These are phyloP conservation scores for Striga asiatica DNA, from an alignment of 257 asterid species.

Conservation along the genomic window DNA sequence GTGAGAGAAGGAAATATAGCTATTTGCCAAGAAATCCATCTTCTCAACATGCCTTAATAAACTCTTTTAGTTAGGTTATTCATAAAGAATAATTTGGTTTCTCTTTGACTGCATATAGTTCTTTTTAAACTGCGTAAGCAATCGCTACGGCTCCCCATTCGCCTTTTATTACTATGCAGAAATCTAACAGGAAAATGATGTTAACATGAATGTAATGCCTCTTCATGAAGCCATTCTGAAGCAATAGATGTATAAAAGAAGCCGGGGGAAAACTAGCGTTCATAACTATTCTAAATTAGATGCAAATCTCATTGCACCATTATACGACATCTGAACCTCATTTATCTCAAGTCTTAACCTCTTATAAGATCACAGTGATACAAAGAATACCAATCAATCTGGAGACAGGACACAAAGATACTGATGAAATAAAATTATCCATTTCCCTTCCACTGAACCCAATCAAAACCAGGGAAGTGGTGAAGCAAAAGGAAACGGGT, in stretches of 20 bases:
- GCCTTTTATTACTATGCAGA: too few species aligned
- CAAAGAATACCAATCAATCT: constrained; percentile 1
- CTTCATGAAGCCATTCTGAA: background rate
- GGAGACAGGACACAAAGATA: background rate
- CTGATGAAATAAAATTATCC: constrained; percentile 1
- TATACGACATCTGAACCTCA: too few species aligned
- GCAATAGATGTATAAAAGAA: background rate
- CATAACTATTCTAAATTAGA: background rate
- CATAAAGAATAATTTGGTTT: too few species aligned
- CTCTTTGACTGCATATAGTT: too few species aligned
- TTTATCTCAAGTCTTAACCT: background rate
- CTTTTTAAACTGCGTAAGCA: too few species aligned
- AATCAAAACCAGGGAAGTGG: background rate
- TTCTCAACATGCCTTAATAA: background rate
- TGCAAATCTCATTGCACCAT: background rate
- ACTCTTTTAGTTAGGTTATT: background rate
- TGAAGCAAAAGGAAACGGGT: background rate
- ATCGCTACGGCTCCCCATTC: too few species aligned
- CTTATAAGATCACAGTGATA: background rate
- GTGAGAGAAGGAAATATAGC: background rate
- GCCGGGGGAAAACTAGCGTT: background rate
- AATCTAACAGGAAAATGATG: background rate
- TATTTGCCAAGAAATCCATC: background rate
- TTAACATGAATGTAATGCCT: background rate
- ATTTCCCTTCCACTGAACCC: constrained; percentile 1